These are phyloP conservation scores for Aquilaria agallochum DNA, from an alignment of 441 rosid species.

Conservation along the genomic window DNA sequence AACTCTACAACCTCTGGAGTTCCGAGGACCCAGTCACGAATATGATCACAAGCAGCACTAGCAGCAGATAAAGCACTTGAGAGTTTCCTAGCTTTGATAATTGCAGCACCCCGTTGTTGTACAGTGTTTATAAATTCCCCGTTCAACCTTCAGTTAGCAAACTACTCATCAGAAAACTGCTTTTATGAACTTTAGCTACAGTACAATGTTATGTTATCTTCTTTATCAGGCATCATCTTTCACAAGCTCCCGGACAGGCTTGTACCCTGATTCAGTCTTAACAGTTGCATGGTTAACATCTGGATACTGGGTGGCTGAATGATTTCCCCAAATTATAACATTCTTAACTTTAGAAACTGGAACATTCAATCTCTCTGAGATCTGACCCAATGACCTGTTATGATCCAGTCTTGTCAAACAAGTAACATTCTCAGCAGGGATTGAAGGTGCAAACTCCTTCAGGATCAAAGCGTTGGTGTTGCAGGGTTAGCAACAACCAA, in stretches of 20 bases:
- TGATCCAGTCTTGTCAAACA: constrained; percentile 85
- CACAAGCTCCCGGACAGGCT: constrained; percentile 39
- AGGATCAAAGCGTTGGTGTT: constrained; percentile 73
- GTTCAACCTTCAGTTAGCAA: constrained; percentile 34
- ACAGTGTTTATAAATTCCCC: constrained; percentile 51
- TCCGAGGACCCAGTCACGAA: constrained; percentile 75
- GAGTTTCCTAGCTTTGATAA: constrained; percentile 57
- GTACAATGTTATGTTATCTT: not conserved
- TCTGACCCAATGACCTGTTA: constrained; percentile 68
- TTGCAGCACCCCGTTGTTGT: constrained; percentile 68
- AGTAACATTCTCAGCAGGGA: constrained; percentile 71
- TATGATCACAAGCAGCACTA: constrained; percentile 81
- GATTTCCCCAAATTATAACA: constrained; percentile 85
- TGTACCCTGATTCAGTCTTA: constrained; percentile 30
- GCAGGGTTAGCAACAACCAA: constrained; percentile 87
- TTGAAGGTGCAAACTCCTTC: constrained; percentile 84
- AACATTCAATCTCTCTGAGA: constrained; percentile 57
- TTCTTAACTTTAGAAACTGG: constrained; percentile 65
- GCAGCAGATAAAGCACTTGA: constrained; percentile 86
- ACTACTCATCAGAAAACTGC: not conserved
- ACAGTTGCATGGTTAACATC: constrained; percentile 70
- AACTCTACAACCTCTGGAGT: constrained; percentile 44
- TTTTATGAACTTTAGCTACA: not conserved
- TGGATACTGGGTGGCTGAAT: constrained; percentile 86
- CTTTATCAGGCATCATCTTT: constrained; percentile 54